These are phyloP conservation scores for Arthrobotrys sphaeroides DNA, from an alignment of 2,329 filamentous ascomycete genomes.

Conservation along the genomic window DNA sequence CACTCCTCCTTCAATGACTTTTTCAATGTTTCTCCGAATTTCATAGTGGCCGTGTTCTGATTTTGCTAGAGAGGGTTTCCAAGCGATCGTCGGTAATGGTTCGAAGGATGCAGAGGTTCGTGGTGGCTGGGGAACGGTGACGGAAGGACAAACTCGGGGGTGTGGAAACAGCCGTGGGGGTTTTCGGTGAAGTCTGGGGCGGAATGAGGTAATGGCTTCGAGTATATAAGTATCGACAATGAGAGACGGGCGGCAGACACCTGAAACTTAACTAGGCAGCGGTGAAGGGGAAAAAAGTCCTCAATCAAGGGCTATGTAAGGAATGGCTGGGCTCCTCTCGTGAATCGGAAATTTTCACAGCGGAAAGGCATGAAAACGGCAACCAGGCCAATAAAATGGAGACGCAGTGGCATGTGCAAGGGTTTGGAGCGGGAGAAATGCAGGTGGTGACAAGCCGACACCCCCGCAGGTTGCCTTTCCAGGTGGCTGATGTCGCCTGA, in stretches of 20 bases:
- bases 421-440: conserved; percentile 1
- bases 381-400: conserved; percentile 16
- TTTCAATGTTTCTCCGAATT: conserved; percentile 88
- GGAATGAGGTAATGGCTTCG: background rate
- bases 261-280: background rate
- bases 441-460: conserved; percentile 14
- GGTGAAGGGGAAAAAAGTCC: background rate
- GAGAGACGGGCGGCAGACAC: background rate
- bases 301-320: background rate
- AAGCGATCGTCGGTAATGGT: background rate
- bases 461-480: background rate
- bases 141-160: background rate
- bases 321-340: conserved; percentile 18
- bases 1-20: conserved; percentile 83
- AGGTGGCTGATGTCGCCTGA: background rate
- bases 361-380: background rate
- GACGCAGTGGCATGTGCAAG: conserved; percentile 28
- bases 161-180: conserved; percentile 8
- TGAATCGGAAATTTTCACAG: conserved; percentile 8
- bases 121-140: conserved; percentile 8
- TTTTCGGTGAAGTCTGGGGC: background rate
- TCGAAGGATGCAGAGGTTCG: background rate
- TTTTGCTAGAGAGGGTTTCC: background rate
- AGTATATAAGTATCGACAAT: background rate
- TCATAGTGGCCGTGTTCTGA: conserved; percentile 69